Conservation (phyloP, 2,329 filamentous ascomycete genomes). For the Ceratocystis cacaofunesta region DNA sequence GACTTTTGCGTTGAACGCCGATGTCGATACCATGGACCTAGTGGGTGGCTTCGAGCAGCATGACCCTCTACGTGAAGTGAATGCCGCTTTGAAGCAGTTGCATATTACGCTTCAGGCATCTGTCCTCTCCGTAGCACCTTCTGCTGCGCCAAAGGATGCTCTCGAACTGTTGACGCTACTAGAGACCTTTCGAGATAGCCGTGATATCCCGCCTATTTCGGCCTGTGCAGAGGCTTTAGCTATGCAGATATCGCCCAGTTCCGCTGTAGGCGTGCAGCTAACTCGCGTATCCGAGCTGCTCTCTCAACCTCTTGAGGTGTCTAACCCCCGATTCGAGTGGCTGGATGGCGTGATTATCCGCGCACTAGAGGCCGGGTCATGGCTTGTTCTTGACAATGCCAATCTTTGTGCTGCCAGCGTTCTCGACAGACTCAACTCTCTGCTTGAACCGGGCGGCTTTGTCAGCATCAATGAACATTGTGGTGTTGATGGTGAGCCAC, state of each 20-base stretch:
- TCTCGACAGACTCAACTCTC: constrained; percentile 81
- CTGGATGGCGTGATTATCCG: constrained; percentile 83
- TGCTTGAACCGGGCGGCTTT: constrained; percentile 78
- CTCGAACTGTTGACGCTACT: constrained; percentile 38
- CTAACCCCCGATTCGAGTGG: constrained; percentile 84
- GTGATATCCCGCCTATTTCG: constrained; percentile 27
- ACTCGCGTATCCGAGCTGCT: constrained; percentile 36
- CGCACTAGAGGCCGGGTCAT: constrained; percentile 71
- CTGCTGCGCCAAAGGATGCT: constrained; percentile 31
- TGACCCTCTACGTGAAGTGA: constrained; percentile 61
- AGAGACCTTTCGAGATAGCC: constrained; percentile 23
- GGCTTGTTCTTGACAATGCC: constrained; percentile 92
- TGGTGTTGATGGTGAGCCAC: constrained; percentile 62
- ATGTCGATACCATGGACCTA: constrained; percentile 93
- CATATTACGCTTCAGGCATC: constrained; percentile 37
- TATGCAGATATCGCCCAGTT: constrained; percentile 29
- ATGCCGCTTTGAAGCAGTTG: constrained; percentile 37
- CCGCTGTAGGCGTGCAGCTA: constrained; percentile 34
- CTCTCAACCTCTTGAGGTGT: constrained; percentile 39
- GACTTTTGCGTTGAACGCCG: constrained; percentile 80
- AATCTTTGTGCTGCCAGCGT: constrained; percentile 94
- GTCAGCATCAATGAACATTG: constrained; percentile 90
- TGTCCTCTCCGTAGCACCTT: constrained; percentile 34
- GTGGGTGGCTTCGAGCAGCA: constrained; percentile 94
- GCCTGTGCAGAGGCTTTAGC: constrained; percentile 28